Evolutionary conservation across 352 stramenopile species (phyloP), one percentile per base, ranked within the genome.

Genomic region (Phytophthora palmivora): DNA sequence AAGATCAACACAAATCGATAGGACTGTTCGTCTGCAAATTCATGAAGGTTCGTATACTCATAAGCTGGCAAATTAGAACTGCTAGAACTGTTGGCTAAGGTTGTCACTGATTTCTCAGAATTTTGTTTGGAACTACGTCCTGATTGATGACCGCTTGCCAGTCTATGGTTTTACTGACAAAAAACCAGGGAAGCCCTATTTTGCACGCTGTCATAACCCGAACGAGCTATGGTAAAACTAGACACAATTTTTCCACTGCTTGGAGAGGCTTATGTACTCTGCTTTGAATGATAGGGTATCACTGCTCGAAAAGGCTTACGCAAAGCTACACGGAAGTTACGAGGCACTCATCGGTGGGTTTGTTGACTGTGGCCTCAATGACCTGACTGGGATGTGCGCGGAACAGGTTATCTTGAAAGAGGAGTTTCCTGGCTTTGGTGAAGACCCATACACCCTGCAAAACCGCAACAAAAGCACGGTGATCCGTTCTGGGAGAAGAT

Each of bases 221-320:
- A 89, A 97, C 34, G 89, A 97, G 47, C 63, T 97, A 0, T 97
- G 89, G 89, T 95, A 70, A 68, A 14, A 4, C 10, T 7, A 18
- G 11, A 33, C 6, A 42, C 30, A 5, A 14, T 34, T 34, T 9
- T 34, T 34, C 7, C 7, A 10, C 6, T 34, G 10, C 7, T 34
- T 34, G 7, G 30, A 10, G 2, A 12, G 3, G 1, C 30, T 34
- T 34, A 34, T 7, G 2, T 10, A 2, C 7, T 34, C 30, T 28
- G 24, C 6, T 33, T 51, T 14, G 0, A 22, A 42, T 58, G 38
- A 32, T 18, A 94, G 91, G 91, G 91, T 97, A 3, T 74, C 87
- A 1, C 43, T 97, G 8, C 48, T 97, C 0, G 91, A 97, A 58
- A 98, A 98, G 48, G 93, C 92, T 2, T 98, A 97, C 51, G 93